Base-by-base conservation (phyloP, 1,284 basidiomycete genomes). In the Albatrellus sp. region DNA sequence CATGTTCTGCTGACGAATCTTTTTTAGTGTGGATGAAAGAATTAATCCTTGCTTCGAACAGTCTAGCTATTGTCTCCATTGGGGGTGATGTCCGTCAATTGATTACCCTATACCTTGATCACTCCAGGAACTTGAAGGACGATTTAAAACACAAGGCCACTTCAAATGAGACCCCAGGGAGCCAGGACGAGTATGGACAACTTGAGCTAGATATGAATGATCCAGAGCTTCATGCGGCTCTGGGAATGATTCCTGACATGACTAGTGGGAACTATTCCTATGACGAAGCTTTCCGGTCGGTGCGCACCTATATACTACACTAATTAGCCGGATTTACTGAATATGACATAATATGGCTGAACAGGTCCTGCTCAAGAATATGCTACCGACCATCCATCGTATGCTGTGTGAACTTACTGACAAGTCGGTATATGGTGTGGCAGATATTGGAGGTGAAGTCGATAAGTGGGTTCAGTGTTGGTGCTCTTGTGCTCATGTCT, bases 161-260 rank as follows among this genome's bases (percentile, higher is more conserved):
- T 12, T 20, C n/a, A 38, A 24, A 16, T 20, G 12, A 5, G 20
- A 24, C n/a, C 17, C 5, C 19, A 53, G 88, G 90, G 50, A 92
- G 87, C 52, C 84, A 90, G 56, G 85, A 91, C 37, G 68, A 74
- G 42, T 84, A 75, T 54, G 73, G 69, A 28, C 64, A 64, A 39
- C 65, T 75, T 28, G 68, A 68, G 45, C 59, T 78, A 36, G 73
- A 82, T 50, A 66, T 77, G 31, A 69, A 81, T 38, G 80, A 85
- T 52, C 73, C 77, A 2, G 67, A 69, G 17, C 57, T 86, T 5
- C 58, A 71, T 11, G 70, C 68, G 11, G 68, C 73, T 12, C 59
- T 82, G 9, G 43, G 43, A 19, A 29, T 28, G n/a, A 28, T 20
- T 35, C 10, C 41, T 43, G 28, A 28, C 24, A 16, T 6, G 31